phyloP scores from a whole-genome alignment of 2,329 filamentous ascomycete genomes.

The Paraconiothyrium brasiliense region DNA sequence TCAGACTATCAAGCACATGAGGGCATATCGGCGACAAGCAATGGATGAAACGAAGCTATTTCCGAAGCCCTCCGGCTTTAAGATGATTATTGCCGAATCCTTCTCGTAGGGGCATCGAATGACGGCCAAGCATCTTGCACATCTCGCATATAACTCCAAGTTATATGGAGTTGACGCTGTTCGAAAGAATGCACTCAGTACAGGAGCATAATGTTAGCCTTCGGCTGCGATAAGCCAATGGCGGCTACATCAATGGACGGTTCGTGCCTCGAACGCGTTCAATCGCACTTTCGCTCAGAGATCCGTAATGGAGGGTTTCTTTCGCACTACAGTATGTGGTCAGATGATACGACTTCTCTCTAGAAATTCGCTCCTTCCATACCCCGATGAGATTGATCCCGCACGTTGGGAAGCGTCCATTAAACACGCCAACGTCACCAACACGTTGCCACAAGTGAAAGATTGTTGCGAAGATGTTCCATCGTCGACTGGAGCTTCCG shows the following conservation, averaged over 20 bases:
- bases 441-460: neutral
- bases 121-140: constrained; percentile 8
- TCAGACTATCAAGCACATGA: too few species aligned
- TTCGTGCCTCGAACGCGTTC: neutral
- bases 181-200: neutral
- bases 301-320: constrained; percentile 4
- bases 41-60: neutral
- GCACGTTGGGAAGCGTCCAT: constrained; percentile 13
- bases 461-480: neutral
- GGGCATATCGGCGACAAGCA: too few species aligned
- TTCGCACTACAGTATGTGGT: constrained; percentile 23
- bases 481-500: neutral
- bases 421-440: neutral
- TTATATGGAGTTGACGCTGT: neutral
- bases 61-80: constrained; percentile 3
- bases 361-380: constrained; percentile 11
- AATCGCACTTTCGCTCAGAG: neutral
- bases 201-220: neutral
- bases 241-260: constrained; percentile 1
- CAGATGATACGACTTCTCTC: constrained; percentile 21
- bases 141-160: neutral
- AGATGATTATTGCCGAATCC: neutral
- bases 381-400: constrained; percentile 21
- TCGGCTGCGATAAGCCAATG: constrained; percentile 12
- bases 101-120: neutral